Conservation (phyloP, 1,284 basidiomycete species). For the Trametes sp. region DNA sequence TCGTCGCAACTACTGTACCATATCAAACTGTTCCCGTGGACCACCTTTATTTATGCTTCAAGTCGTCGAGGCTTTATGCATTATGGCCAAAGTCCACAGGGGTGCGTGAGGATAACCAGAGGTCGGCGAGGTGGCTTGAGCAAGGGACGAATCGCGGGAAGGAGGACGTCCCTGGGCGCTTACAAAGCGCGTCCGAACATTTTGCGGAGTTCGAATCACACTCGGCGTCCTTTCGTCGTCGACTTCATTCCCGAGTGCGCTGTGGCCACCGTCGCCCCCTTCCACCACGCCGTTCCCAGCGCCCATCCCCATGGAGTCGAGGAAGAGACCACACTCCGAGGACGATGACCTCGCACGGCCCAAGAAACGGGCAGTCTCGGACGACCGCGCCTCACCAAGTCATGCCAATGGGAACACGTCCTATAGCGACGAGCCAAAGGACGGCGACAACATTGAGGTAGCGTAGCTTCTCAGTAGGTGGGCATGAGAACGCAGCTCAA, state of each 20-base stretch:
- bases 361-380: constrained; percentile 74
- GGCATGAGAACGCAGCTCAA: constrained; percentile 45
- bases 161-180: constrained; percentile 16
- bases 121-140: not conserved
- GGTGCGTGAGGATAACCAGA: not conserved
- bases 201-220: constrained; percentile 35
- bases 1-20: no score
- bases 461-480: constrained; percentile 48
- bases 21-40: no score
- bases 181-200: constrained; percentile 27
- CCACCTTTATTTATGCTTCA: no score
- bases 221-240: constrained; percentile 30
- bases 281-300: constrained; percentile 16
- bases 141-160: not conserved
- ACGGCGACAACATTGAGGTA: constrained; percentile 78
- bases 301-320: constrained; percentile 58
- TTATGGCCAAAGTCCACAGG: not conserved
- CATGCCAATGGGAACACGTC: constrained; percentile 61
- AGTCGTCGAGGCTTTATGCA: no score
- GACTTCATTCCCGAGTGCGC: constrained; percentile 31
- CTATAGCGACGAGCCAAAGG: constrained; percentile 61
- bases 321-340: constrained; percentile 67
- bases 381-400: constrained; percentile 61
- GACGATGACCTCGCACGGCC: constrained; percentile 57
- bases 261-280: constrained; percentile 28